phyloP scores from a whole-genome alignment of 2,329 filamentous ascomycete genomes.

The Mollisia scopiformis region DNA sequence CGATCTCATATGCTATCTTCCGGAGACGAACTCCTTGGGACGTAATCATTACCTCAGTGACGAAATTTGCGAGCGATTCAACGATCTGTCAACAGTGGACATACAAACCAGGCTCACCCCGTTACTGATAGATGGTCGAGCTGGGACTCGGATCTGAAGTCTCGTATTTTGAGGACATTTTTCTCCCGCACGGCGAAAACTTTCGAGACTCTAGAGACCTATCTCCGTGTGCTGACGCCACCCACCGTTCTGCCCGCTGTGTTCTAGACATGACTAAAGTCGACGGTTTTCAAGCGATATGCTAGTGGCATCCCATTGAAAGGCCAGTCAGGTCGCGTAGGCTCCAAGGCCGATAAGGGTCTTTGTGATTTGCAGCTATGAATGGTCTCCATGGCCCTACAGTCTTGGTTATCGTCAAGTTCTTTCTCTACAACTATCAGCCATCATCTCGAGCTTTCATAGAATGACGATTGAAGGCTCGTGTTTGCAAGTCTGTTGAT shows the following conservation, averaged over 20 bases:
- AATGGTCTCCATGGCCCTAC: not conserved
- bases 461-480: too few relatives aligned
- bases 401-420: not conserved
- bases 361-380: not conserved
- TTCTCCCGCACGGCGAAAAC: not conserved
- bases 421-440: too few relatives aligned
- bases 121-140: too few relatives aligned
- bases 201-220: not conserved
- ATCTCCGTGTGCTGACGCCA: not conserved
- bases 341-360: not conserved
- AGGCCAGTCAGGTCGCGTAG: not conserved
- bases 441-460: too few relatives aligned
- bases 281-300: not conserved
- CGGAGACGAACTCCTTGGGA: too few relatives aligned
- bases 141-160: too few relatives aligned
- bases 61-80: slow-evolving; percentile 3
- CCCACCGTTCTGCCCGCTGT: not conserved
- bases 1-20: too few relatives aligned
- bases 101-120: too few relatives aligned
- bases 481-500: too few relatives aligned
- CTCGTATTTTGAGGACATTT: not conserved
- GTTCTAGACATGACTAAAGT: not conserved
- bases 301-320: not conserved
- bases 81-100: not conserved
- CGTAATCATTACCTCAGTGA: not conserved